Evolutionary conservation across 495 filamentous ascomycete species (phyloP).

Genomic region (Aeminium ludgeri): DNA sequence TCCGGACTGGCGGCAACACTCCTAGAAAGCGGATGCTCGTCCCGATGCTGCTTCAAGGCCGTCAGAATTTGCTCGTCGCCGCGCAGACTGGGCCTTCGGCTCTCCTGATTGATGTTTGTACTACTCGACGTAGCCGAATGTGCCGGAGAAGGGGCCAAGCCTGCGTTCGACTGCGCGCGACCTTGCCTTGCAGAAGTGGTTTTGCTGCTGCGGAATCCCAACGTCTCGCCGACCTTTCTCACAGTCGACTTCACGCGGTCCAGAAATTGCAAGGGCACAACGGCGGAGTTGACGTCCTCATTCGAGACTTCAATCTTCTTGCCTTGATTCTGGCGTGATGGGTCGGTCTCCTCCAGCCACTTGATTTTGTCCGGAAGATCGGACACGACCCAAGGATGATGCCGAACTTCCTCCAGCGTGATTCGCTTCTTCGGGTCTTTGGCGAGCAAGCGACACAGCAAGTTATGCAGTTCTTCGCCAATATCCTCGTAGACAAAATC

Average conservation of each 20-base stretch:
- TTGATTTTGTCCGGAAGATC: constrained; percentile 54
- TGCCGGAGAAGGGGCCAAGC: constrained; percentile 10
- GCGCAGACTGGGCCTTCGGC: constrained; percentile 50
- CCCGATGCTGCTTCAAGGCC: constrained; percentile 29
- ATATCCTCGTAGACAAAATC: constrained; percentile 74
- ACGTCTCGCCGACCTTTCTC: constrained; percentile 30
- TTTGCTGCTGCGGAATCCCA: constrained; percentile 15
- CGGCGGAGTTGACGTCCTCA: constrained; percentile 74
- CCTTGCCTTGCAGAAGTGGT: constrained; percentile 9
- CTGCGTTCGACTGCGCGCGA: constrained; percentile 20
- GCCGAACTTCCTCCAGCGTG: constrained; percentile 79
- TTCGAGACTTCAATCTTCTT: constrained; percentile 86
- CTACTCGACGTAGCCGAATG: constrained; percentile 27
- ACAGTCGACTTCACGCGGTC: constrained; percentile 54
- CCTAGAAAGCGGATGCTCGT: constrained; percentile 67
- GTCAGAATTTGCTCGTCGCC: constrained; percentile 52
- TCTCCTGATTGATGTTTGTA: constrained; percentile 38
- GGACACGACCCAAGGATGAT: constrained; percentile 83
- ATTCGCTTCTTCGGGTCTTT: constrained; percentile 85
- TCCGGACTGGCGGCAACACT: constrained; percentile 64
- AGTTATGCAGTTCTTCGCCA: constrained; percentile 62
- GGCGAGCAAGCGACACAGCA: constrained; percentile 63
- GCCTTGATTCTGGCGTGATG: constrained; percentile 59
- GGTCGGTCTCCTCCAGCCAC: constrained; percentile 93
- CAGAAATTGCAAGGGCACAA: constrained; percentile 73